These are phyloP conservation scores for Beta corolliflora DNA, from an alignment of 179 eudicot genomes.

Conservation along the genomic window DNA sequence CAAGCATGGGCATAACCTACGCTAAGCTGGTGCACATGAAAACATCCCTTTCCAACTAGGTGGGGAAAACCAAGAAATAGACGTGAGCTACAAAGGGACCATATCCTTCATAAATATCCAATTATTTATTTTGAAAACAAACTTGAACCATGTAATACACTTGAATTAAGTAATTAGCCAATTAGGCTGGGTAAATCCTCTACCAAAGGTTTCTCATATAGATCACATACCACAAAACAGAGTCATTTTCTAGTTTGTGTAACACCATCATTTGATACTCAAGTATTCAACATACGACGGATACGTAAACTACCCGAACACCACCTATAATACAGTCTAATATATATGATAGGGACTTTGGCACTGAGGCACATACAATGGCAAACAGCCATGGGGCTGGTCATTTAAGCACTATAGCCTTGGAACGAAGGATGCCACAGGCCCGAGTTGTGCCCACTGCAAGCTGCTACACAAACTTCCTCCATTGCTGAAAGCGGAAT, in stretches of 20 bases:
- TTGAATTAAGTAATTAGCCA: background rate
- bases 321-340: slow-evolving; percentile 8
- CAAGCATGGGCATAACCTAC: background rate
- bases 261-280: background rate
- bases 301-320: background rate
- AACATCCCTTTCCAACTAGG: background rate
- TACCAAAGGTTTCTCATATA: too few species aligned
- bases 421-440: slow-evolving; percentile 37
- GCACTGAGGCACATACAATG: background rate
- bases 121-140: background rate
- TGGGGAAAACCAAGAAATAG: background rate
- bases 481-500: slow-evolving; percentile 44
- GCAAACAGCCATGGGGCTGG: background rate
- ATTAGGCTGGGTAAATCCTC: background rate
- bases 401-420: slow-evolving; percentile 63
- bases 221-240: background rate
- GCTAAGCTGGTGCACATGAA: background rate
- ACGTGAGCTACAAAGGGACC: background rate
- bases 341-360: too few species aligned
- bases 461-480: slow-evolving; percentile 59
- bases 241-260: background rate
- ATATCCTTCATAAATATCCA: background rate
- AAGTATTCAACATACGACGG: background rate
- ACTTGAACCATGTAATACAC: background rate
- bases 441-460: slow-evolving; percentile 43